phyloP scores from a whole-genome alignment of 129 eudicot species.

The Gnaphalium uliginosum region DNA sequence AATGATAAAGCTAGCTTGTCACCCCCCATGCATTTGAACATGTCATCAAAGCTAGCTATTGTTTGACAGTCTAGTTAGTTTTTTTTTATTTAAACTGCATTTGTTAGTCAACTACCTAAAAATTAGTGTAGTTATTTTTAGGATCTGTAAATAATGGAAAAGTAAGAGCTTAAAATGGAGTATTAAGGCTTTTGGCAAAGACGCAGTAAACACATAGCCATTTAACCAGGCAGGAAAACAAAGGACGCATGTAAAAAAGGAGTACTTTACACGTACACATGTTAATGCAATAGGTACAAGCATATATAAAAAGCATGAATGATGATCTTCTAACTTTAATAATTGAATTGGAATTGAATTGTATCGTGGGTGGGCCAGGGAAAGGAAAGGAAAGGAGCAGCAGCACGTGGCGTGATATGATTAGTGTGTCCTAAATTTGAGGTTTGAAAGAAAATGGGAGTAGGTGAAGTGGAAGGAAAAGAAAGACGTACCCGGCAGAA shows the following conservation, averaged over 20 bases:
- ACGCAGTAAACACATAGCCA: no score
- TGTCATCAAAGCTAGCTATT: background rate
- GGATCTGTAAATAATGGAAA: no score
- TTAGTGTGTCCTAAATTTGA: background rate
- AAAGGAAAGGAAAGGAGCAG: background rate
- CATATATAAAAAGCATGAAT: background rate
- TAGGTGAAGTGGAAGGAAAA: background rate
- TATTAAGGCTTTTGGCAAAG: no score
- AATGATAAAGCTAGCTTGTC: background rate
- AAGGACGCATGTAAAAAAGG: no score
- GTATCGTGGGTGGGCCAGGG: background rate
- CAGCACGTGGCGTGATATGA: conserved; percentile 12
- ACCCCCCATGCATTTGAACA: background rate
- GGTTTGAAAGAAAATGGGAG: no score
- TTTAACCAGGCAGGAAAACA: no score
- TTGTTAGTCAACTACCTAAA: no score
- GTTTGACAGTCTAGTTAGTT: no score
- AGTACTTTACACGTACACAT: no score
- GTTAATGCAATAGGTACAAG: background rate
- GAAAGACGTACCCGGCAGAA: conserved; percentile 78
- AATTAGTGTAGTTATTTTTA: no score
- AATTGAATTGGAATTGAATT: background rate
- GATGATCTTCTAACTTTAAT: conserved; percentile 15
- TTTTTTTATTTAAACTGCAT: no score
- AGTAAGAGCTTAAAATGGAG: no score